Evolutionary conservation across 1,284 basidiomycete species (phyloP), one percentile per base, ranked within the genome.

Genomic region (Cutaneotrichosporon cyanovorans): DNA sequence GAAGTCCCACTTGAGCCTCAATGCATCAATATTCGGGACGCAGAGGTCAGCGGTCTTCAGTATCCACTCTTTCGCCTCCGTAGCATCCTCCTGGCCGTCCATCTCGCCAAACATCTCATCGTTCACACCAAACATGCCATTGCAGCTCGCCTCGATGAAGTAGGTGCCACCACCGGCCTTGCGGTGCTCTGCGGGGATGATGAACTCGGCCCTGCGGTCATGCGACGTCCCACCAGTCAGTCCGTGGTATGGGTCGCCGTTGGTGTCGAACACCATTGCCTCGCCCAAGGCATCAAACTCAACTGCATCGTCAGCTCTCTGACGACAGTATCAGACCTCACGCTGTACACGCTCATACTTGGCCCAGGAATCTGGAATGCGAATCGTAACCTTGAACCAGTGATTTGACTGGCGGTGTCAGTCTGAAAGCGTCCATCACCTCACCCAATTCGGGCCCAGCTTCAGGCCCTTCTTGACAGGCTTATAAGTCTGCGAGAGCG

Each of bases 211-310:
- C 36, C 93, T 80, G 35, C 93, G 80, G 61, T 91, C 87, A 15
- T 80, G 82, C 16, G 81, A 87, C 53, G 65, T 81, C 0, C 90
- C 91, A n/a, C 93, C 93, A 2, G 93, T 97, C 47, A 97, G 87
- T 7, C 87, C 86, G 75, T 92, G 88, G 19, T 90, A 70, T 0
- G 86, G 83, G 16, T 79, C 74, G n/a, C 89, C 90, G 35, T 88
- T 80, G 5, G 80, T 78, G 19, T 79, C 80, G 69, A 81, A 96
- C 51, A 98, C 80, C 87, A 97, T 87, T 4, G 91, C 93, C 68
- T 90, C 90, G 57, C 87, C 92, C 37, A 84, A 85, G n/a, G 87
- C 87, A 70, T 96, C 92, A 59, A 95, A 95, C 71, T 96, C 91
- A 63, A 96, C 85, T 87, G 49, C 15, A n/a, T n/a, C n/a, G n/a